These are phyloP conservation scores for Curvularia verruculosa DNA, from an alignment of 2,329 filamentous ascomycete genomes.

Conservation along the genomic window DNA sequence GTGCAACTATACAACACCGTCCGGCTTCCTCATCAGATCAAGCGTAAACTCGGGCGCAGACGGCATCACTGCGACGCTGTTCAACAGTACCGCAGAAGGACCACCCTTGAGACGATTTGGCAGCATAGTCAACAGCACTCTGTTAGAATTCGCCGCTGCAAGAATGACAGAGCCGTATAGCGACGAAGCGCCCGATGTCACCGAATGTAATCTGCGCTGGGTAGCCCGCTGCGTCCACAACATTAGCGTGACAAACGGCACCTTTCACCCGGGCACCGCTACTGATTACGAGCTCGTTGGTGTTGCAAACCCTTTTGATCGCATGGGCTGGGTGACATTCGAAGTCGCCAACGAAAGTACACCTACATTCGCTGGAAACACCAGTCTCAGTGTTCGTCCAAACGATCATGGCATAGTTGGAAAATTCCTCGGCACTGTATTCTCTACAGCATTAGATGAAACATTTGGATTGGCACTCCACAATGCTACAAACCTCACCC, in stretches of 20 bases:
- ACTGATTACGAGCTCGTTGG: background rate
- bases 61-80: background rate
- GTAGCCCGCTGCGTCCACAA: background rate
- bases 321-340: background rate
- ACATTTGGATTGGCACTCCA: background rate
- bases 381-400: background rate
- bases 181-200: background rate
- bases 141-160: background rate
- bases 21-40: background rate
- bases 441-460: background rate
- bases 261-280: background rate
- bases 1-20: background rate
- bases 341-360: background rate
- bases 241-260: slow-evolving; percentile 3
- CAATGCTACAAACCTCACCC: background rate
- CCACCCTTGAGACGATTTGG: background rate
- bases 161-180: background rate
- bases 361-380: background rate
- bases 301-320: background rate
- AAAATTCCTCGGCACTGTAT: background rate
- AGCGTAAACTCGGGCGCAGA: background rate
- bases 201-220: slow-evolving; percentile 4
- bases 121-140: background rate
- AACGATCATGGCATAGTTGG: background rate
- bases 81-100: slow-evolving; percentile 3